These are phyloP conservation scores for Kodamaea kakaduensis DNA, from an alignment of 805 yeast species.

Conservation along the genomic window DNA sequence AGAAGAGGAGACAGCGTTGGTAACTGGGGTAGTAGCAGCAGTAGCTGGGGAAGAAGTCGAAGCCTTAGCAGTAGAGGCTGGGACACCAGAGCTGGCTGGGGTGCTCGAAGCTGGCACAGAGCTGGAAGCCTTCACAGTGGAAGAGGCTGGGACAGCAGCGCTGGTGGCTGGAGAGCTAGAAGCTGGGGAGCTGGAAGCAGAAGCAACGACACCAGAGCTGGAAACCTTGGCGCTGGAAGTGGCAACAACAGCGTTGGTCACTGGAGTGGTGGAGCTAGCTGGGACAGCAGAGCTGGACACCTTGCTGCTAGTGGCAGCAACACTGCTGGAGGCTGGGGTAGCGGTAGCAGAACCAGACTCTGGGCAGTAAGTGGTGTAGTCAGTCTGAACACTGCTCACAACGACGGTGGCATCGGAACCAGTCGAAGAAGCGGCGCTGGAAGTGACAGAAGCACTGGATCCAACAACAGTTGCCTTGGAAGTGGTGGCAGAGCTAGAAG, in stretches of 20 bases:
- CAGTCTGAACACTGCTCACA: conserved; percentile 13
- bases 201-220: too few species aligned
- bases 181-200: conserved; percentile 4
- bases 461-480: conserved; percentile 13
- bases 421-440: conserved; percentile 16
- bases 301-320: too few species aligned
- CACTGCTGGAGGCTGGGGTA: conserved; percentile 9
- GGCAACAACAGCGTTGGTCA: too few species aligned
- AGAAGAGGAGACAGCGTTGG: conserved; percentile 8
- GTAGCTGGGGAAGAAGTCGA: conserved; percentile 5
- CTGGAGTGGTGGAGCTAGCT: too few species aligned
- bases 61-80: conserved; percentile 6
- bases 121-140: conserved; percentile 10
- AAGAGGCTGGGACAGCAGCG: not conserved
- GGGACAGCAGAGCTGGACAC: conserved; percentile 11
- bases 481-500: conserved; percentile 14
- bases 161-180: conserved; percentile 1
- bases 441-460: too few species aligned
- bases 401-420: conserved; percentile 3
- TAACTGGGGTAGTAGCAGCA: conserved; percentile 14
- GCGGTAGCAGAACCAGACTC: conserved; percentile 4
- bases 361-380: conserved; percentile 22
- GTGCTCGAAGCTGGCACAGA: conserved; percentile 9
- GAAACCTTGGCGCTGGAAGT: too few species aligned
- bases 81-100: conserved; percentile 7